Conservation (phyloP, 371 early-diverging fungal species). For the Mucor mucedo region DNA sequence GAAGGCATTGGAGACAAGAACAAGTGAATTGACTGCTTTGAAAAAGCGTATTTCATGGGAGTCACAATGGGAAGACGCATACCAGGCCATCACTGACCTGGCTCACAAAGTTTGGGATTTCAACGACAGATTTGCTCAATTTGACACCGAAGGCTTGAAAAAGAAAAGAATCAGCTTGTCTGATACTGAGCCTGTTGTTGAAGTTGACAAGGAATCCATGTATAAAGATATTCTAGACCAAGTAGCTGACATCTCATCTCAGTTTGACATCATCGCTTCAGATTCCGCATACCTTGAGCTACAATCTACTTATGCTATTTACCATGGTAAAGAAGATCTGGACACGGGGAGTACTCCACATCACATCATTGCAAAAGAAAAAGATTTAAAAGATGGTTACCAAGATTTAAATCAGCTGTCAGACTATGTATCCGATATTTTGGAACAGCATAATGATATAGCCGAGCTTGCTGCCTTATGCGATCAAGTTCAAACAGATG, state of each 20-base stretch:
- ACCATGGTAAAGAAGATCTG: background rate
- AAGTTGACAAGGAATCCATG: constrained; percentile 6
- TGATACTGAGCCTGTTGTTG: background rate
- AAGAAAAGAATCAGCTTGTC: constrained; percentile 13
- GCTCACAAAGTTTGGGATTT: constrained; percentile 47
- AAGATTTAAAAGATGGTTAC: constrained; percentile 11
- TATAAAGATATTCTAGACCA: background rate
- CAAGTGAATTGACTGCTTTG: constrained; percentile 25
- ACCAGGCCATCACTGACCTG: constrained; percentile 14
- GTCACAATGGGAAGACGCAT: constrained; percentile 20
- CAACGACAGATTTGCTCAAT: constrained; percentile 39
- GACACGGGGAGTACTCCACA: constrained; percentile 3
- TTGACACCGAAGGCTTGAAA: constrained; percentile 28
- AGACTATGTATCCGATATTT: constrained; percentile 27
- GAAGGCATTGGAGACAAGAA: constrained; percentile 22
- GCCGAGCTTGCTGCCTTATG: constrained; percentile 12
- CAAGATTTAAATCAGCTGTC: constrained; percentile 23
- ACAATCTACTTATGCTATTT: constrained; percentile 15
- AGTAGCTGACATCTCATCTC: background rate
- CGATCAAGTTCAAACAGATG: constrained; percentile 21
- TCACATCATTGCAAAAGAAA: constrained; percentile 16
- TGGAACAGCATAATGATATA: constrained; percentile 30
- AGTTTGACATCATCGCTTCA: constrained; percentile 15
- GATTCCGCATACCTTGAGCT: constrained; percentile 22
- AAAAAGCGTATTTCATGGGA: constrained; percentile 33